Base-by-base conservation (phyloP, 352 stramenopile species). In the Aphanomyces stellatus region DNA sequence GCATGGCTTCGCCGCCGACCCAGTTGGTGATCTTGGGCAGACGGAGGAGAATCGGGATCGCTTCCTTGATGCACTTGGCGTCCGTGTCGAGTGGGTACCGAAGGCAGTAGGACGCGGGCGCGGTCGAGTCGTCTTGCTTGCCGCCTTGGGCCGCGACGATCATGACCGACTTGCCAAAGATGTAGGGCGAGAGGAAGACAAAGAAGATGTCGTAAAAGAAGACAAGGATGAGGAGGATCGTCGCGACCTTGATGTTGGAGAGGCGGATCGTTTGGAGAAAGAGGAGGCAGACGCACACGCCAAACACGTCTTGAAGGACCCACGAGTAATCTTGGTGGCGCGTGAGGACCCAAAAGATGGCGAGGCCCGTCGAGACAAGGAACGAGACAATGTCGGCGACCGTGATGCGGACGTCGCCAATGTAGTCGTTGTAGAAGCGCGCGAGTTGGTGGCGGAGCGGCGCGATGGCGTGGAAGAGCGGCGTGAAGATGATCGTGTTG, bases 141-240 rank as follows among this genome's bases (percentile, higher is more conserved):
- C 91, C 91, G 24, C 80, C 88, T 8, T 92, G 98, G 0, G 94
- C 94, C 4, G 98, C 94, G 67, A 95, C 91, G 59, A 97, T 87
- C 94, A 98, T 98, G 43, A 98, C 85, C 42, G 77, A 93, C 31
- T 76, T 81, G 10, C 82, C 82, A 70, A 96, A 96, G 49, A 97
- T 74, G 19, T 86, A 75, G 1, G 94, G 93, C 33, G 89, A 96
- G 22, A 98, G 60, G 76, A 98, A 98, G 35, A 98, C 93, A 74
- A 98, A 98, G 71, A 98, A 98, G 46, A 98, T 93, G 71, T 98
- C 94, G 74, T 98, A 98, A 59, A 87, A 85, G 71, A 98, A 98
- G 1, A 92, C 91, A 33, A 97, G 76, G 15, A 84, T 81, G 34
- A 98, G 79, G 33, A 98, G 57, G 8, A 97, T 74, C 0, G 88